A percentile compares a stretch with the other conserved stretches of the same genome.
phyloP scores from a whole-genome alignment of 2,329 filamentous ascomycete genomes.

The Teratosphaeria epicoccoides region DNA sequence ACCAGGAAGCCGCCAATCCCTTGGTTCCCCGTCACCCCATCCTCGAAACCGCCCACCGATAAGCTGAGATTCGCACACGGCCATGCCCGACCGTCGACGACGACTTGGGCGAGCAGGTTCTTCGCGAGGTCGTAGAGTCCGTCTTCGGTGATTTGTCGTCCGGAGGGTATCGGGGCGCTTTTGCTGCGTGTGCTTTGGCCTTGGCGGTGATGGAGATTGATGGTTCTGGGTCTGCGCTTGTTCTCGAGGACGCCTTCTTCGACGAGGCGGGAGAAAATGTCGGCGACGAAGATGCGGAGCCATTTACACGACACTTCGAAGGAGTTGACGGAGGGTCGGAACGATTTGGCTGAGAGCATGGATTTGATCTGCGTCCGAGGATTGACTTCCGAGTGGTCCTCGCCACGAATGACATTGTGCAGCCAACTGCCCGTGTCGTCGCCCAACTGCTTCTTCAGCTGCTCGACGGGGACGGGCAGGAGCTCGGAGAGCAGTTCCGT shows the following conservation, averaged over 20 bases:
- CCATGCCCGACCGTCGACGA: slow-evolving; percentile 70
- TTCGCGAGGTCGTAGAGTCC: slow-evolving; percentile 66
- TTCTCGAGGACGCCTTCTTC: slow-evolving; percentile 86
- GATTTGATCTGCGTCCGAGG: slow-evolving; percentile 88
- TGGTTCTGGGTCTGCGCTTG: slow-evolving; percentile 72
- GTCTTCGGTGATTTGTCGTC: slow-evolving; percentile 60
- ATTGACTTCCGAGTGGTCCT: slow-evolving; percentile 81
- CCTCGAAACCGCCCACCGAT: slow-evolving; percentile 85
- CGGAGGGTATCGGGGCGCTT: slow-evolving; percentile 64
- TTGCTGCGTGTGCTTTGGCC: slow-evolving; percentile 64
- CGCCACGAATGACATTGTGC: slow-evolving; percentile 71
- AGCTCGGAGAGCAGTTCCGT: slow-evolving; percentile 72
- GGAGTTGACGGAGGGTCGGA: slow-evolving; percentile 70
- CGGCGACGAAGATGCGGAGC: slow-evolving; percentile 82
- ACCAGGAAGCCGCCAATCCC: slow-evolving; percentile 82
- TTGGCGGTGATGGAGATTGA: slow-evolving; percentile 74
- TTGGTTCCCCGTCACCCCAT: slow-evolving; percentile 71
- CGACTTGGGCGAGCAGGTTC: slow-evolving; percentile 64
- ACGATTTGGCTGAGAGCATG: slow-evolving; percentile 95
- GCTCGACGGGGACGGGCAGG: slow-evolving; percentile 59
- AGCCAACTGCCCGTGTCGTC: slow-evolving; percentile 81
- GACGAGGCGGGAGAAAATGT: slow-evolving; percentile 80
- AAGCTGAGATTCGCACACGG: slow-evolving; percentile 85
- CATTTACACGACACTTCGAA: slow-evolving; percentile 71
- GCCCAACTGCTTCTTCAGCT: slow-evolving; percentile 66